Percentiles rank a stretch among this genome's conserved stretches.
These are phyloP conservation scores for Colletotrichum tropicicola DNA, from an alignment of 2,329 filamentous ascomycete genomes.

Conservation along the genomic window DNA sequence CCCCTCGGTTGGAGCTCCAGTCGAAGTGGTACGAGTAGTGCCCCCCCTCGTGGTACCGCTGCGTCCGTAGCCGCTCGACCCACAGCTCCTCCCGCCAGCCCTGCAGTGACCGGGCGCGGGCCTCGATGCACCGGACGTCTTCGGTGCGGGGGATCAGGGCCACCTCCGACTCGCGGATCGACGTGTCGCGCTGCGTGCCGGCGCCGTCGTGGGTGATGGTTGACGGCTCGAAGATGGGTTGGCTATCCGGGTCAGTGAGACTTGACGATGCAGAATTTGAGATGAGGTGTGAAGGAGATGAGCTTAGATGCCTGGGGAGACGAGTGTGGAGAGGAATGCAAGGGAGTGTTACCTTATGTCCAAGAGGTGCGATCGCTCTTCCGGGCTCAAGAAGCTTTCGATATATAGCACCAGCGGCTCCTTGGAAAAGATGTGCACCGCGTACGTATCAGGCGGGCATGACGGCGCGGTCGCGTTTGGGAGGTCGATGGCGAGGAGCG, in stretches of 20 bases:
- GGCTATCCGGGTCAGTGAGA: conserved; percentile 39
- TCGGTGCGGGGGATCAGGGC: conserved; percentile 59
- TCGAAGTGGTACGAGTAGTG: conserved; percentile 65
- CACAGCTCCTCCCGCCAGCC: conserved; percentile 63
- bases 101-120: conserved; percentile 56
- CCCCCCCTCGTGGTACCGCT: conserved; percentile 55
- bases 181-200: conserved; percentile 48
- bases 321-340: too few species aligned
- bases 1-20: conserved; percentile 54
- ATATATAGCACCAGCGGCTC: conserved; percentile 64
- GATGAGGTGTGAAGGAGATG: background rate
- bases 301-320: too few species aligned
- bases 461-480: conserved; percentile 43
- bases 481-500: conserved; percentile 58
- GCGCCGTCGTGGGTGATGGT: conserved; percentile 59
- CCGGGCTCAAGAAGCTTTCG: conserved; percentile 56
- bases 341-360: conserved; percentile 54
- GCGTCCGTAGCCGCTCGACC: conserved; percentile 61
- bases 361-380: conserved; percentile 56
- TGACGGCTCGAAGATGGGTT: conserved; percentile 58
- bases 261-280: background rate
- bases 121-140: conserved; percentile 55
- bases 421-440: conserved; percentile 56
- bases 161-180: conserved; percentile 61
- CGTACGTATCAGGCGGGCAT: conserved; percentile 53